These are phyloP conservation scores for Hypoxylon subgilvum DNA, from an alignment of 495 filamentous ascomycete species.

Conservation along the genomic window DNA sequence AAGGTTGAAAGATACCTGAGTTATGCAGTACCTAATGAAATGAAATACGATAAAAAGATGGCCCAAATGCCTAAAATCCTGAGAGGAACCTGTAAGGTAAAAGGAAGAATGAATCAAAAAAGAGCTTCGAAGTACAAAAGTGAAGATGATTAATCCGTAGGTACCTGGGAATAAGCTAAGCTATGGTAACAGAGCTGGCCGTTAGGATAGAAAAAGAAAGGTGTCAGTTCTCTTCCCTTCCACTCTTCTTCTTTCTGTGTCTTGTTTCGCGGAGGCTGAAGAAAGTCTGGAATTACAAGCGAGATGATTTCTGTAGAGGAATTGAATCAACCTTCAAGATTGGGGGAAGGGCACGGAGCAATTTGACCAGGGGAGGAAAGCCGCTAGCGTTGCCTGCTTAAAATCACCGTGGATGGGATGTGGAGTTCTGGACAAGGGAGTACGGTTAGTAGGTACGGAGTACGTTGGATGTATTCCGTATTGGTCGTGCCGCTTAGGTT, in stretches of 20 bases:
- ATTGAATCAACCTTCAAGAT: slow-evolving; percentile 35
- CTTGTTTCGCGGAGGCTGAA: slow-evolving; percentile 38
- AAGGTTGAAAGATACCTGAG: no score
- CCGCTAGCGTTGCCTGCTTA: slow-evolving; percentile 29
- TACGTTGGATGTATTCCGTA: not conserved
- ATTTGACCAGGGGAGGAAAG: slow-evolving; percentile 29
- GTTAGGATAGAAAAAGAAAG: slow-evolving; percentile 1
- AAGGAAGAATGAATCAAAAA: slow-evolving; percentile 14
- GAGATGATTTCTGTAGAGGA: slow-evolving; percentile 56
- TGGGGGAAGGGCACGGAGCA: slow-evolving; percentile 43
- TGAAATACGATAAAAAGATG: slow-evolving; percentile 13
- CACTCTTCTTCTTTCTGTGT: slow-evolving; percentile 6
- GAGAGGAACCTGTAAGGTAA: slow-evolving; percentile 4
- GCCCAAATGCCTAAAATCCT: slow-evolving; percentile 21
- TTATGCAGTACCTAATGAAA: no score
- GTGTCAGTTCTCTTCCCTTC: not conserved
- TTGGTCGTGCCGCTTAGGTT: slow-evolving; percentile 9
- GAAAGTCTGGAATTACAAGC: slow-evolving; percentile 53
- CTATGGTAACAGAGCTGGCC: slow-evolving; percentile 10
- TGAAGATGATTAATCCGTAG: not conserved
- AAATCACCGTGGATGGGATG: slow-evolving; percentile 17
- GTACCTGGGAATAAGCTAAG: not conserved
- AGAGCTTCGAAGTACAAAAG: slow-evolving; percentile 5
- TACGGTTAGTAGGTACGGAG: no score
- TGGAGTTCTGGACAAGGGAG: not conserved